phyloP scores from a whole-genome alignment of 2,329 filamentous ascomycete genomes.

The Penicillium polonicum region DNA sequence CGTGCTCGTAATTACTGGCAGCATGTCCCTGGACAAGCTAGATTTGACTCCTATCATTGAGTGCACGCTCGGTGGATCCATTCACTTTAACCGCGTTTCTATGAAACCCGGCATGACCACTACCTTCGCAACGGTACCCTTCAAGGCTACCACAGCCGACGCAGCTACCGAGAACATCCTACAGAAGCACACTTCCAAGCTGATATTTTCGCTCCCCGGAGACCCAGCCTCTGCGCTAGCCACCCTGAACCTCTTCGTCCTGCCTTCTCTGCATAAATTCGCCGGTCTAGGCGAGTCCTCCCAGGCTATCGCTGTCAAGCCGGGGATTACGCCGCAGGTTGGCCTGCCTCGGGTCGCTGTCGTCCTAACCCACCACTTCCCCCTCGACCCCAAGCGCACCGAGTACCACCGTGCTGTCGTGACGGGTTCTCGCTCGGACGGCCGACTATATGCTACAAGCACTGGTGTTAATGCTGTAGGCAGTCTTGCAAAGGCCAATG shows the following conservation, averaged over 20 bases:
- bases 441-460: conserved; percentile 59
- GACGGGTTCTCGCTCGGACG: conserved; percentile 59
- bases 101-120: conserved; percentile 99
- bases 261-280: conserved; percentile 76
- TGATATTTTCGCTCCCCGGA: conserved; percentile 84
- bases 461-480: conserved; percentile 83
- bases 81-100: conserved; percentile 89
- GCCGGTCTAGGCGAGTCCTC: conserved; percentile 56
- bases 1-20: conserved; percentile 46
- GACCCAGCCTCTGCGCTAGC: conserved; percentile 92
- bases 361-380: conserved; percentile 67
- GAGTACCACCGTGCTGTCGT: conserved; percentile 87
- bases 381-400: conserved; percentile 66
- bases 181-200: conserved; percentile 59
- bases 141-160: conserved; percentile 39
- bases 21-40: conserved; percentile 90
- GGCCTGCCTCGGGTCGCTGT: conserved; percentile 73
- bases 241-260: conserved; percentile 87
- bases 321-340: conserved; percentile 52
- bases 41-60: conserved; percentile 96
- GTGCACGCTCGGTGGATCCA: conserved; percentile 73
- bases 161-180: conserved; percentile 29
- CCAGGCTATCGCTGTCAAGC: not conserved
- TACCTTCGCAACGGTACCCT: conserved; percentile 84
- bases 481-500: conserved; percentile 84